phyloP scores from a whole-genome alignment of 2,329 filamentous ascomycete genomes.

The Pestalotiopsis sp. region DNA sequence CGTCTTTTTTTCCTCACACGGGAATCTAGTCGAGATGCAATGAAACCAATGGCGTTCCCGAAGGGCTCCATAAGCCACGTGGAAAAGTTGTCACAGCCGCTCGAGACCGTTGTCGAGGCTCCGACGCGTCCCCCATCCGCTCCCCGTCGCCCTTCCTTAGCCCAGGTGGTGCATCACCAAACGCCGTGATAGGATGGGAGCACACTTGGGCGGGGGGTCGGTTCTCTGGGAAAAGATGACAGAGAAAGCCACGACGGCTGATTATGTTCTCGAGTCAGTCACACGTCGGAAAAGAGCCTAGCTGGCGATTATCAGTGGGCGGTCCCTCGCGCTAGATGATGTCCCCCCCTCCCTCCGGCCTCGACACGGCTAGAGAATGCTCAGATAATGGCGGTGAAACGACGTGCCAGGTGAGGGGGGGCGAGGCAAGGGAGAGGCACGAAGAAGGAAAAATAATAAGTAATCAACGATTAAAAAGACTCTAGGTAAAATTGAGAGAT shows the following conservation, averaged over 20 bases:
- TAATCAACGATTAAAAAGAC: not conserved
- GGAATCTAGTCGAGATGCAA: not conserved
- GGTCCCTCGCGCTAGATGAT: not conserved
- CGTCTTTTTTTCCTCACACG: not conserved
- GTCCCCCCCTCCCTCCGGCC: not conserved
- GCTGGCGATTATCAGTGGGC: not conserved
- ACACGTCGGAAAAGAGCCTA: not conserved
- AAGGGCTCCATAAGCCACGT: conserved; percentile 9
- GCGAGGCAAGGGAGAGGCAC: not conserved
- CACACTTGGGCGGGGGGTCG: no score
- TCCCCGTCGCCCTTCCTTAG: not conserved
- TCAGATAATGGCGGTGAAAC: conserved; percentile 2
- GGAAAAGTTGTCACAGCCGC: conserved; percentile 3
- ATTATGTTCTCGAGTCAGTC: conserved; percentile 5
- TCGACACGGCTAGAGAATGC: not conserved
- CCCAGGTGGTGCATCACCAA: not conserved
- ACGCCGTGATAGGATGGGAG: no score
- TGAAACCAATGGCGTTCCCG: conserved; percentile 7
- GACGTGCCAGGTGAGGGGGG: not conserved
- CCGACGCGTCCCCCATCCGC: not conserved
- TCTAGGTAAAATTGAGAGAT: not conserved
- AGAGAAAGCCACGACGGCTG: no score
- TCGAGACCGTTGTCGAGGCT: not conserved
- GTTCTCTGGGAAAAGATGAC: no score
- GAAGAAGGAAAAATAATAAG: not conserved